These are phyloP conservation scores for Acacia acuminata DNA, from an alignment of 306 rosid genomes.

Conservation along the genomic window DNA sequence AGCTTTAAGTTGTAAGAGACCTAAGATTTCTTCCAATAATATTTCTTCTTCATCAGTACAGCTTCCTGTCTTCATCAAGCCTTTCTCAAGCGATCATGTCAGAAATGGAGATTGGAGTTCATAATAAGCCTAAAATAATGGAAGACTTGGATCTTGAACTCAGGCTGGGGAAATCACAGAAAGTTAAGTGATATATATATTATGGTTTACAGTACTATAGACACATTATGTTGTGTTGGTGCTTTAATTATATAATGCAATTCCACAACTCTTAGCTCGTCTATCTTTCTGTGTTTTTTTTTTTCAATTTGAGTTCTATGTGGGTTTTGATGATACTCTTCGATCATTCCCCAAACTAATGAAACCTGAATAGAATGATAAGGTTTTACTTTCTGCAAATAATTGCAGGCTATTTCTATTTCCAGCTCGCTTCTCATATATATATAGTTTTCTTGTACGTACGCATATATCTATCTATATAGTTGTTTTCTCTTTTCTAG, in stretches of 20 bases:
- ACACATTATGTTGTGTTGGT: not conserved
- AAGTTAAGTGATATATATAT: slow-evolving; percentile 26
- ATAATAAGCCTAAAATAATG: slow-evolving; percentile 30
- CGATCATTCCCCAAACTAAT: not conserved
- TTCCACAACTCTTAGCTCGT: not conserved
- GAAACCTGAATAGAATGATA: slow-evolving; percentile 26
- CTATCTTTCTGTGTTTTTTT: not conserved
- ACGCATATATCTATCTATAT: not conserved
- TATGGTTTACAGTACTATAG: not conserved
- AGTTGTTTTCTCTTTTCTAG: not conserved
- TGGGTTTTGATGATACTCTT: not conserved
- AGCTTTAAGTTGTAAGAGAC: slow-evolving; percentile 41
- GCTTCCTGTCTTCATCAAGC: slow-evolving; percentile 37
- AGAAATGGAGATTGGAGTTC: slow-evolving; percentile 29
- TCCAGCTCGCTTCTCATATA: slow-evolving; percentile 5
- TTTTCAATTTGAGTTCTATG: not conserved
- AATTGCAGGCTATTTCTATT: slow-evolving; percentile 27
- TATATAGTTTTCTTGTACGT: not conserved
- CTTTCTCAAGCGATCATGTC: slow-evolving; percentile 40
- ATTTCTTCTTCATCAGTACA: slow-evolving; percentile 37
- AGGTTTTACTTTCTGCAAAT: slow-evolving; percentile 12
- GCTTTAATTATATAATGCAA: not conserved
- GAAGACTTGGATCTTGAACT: slow-evolving; percentile 92
- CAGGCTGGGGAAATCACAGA: slow-evolving; percentile 72
- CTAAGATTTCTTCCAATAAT: slow-evolving; percentile 25